A percentile compares a stretch with the other conserved stretches of the same genome.
Conservation (phyloP, 2,329 filamentous ascomycete genomes). For the Xylaria sp. region DNA sequence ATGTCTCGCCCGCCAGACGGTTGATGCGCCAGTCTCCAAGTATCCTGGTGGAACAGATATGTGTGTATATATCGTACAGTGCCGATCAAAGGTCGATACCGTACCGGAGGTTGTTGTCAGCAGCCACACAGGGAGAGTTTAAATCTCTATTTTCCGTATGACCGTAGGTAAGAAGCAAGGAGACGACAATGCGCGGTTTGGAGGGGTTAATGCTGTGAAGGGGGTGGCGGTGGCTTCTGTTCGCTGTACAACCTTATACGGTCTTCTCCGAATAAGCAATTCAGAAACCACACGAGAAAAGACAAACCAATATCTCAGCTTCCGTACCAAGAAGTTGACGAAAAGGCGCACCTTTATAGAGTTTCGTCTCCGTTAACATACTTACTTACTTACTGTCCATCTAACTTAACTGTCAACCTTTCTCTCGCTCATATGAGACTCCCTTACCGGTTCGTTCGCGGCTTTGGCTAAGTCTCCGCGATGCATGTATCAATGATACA, state of each 20-base stretch:
- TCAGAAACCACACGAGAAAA: background rate
- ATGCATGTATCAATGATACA: slow-evolving; percentile 21
- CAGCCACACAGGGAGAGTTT: background rate
- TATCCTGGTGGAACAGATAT: background rate
- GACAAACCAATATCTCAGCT: background rate
- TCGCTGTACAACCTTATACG: background rate
- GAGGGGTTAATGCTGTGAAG: background rate
- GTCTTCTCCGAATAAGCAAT: background rate
- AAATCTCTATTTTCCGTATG: background rate
- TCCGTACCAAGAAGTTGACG: background rate
- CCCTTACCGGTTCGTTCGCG: slow-evolving; percentile 23
- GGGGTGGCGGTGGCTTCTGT: background rate
- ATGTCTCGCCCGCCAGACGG: background rate
- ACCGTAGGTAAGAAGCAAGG: background rate
- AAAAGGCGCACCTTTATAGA: slow-evolving; percentile 10
- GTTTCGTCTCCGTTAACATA: background rate
- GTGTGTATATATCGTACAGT: slow-evolving; percentile 1
- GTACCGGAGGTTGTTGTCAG: background rate
- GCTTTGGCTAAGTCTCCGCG: slow-evolving; percentile 27
- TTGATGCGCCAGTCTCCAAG: slow-evolving; percentile 1
- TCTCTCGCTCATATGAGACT: slow-evolving; percentile 13
- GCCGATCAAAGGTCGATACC: background rate
- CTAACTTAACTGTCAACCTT: background rate
- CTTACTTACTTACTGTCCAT: slow-evolving; percentile 4
- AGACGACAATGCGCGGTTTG: background rate